These are phyloP conservation scores for Scheffersomyces illinoinensis DNA, from an alignment of 1,139 yeast species.

Conservation along the genomic window DNA sequence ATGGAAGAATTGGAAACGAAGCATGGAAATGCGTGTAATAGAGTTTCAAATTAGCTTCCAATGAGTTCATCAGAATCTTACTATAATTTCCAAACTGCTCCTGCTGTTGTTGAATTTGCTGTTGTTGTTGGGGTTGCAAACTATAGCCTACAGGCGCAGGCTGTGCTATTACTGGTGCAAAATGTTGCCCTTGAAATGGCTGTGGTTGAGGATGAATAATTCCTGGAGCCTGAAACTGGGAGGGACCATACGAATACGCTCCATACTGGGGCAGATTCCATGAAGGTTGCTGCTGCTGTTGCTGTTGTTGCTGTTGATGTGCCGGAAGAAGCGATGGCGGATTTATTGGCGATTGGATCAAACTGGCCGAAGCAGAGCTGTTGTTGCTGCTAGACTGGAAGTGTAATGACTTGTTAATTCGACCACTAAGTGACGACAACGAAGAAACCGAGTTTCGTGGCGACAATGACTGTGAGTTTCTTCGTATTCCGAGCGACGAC, in stretches of 20 bases:
- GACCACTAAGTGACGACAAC: conserved; percentile 47
- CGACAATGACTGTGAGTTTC: conserved; percentile 30
- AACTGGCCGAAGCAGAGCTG: conserved; percentile 1
- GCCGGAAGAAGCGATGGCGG: conserved; percentile 1
- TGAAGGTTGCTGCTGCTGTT: conserved; percentile 8
- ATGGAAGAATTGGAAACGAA: conserved; percentile 59
- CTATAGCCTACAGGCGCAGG: not conserved
- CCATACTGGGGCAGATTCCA: not conserved
- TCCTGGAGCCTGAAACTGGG: conserved; percentile 4
- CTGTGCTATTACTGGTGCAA: not conserved
- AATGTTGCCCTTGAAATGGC: not conserved
- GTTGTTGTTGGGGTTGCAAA: not conserved
- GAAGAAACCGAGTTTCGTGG: conserved; percentile 50
- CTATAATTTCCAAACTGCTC: not conserved
- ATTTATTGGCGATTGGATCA: not conserved
- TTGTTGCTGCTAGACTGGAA: conserved; percentile 4
- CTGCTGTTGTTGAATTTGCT: not conserved
- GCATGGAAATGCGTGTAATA: conserved; percentile 58
- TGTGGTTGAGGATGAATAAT: conserved; percentile 4
- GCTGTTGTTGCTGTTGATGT: conserved; percentile 9
- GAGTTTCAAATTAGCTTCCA: conserved; percentile 24
- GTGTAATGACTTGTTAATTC: conserved; percentile 31
- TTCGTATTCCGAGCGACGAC: conserved; percentile 6
- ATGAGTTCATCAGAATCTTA: conserved; percentile 13
- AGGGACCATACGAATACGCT: not conserved